Conservation (phyloP, 768 basidiomycete genomes). For the Chalciporus piperatus region DNA sequence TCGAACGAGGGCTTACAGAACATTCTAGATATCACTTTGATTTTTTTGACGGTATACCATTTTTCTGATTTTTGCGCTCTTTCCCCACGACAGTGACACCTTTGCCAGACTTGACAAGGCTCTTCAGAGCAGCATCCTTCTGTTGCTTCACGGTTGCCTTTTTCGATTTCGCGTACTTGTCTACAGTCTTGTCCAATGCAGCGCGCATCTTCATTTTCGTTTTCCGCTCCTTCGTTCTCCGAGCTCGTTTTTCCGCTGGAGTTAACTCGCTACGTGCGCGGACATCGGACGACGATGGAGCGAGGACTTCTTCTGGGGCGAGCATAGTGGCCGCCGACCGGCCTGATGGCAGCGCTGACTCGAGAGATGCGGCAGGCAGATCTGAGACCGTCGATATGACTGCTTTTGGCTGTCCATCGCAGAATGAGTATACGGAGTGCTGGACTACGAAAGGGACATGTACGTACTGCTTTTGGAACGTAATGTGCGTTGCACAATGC, state of each 20-base stretch:
- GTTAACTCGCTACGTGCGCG: conserved; percentile 79
- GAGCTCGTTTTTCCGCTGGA: conserved; percentile 74
- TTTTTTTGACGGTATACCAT: conserved; percentile 6
- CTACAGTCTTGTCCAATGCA: conserved; percentile 58
- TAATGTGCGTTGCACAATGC: conserved; percentile 94
- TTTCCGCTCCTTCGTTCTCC: conserved; percentile 69
- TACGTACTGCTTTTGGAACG: conserved; percentile 84
- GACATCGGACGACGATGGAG: conserved; percentile 52
- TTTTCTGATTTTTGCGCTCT: conserved; percentile 37
- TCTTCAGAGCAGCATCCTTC: conserved; percentile 80
- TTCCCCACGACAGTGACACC: conserved; percentile 90
- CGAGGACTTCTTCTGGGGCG: conserved; percentile 90
- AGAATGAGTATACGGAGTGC: background rate
- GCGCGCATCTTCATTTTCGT: conserved; percentile 66
- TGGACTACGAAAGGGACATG: background rate
- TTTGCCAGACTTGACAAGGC: conserved; percentile 78
- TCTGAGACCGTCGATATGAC: conserved; percentile 83
- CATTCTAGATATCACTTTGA: conserved; percentile 23
- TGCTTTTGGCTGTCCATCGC: conserved; percentile 69
- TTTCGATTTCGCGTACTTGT: conserved; percentile 54
- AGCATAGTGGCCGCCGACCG: conserved; percentile 75
- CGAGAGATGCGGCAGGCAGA: conserved; percentile 74
- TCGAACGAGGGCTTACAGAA: background rate
- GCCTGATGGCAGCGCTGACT: conserved; percentile 87
- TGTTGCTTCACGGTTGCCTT: conserved; percentile 63